phyloP scores from a whole-genome alignment of 2,329 filamentous ascomycete genomes.

The Paradendryphiella salina region DNA sequence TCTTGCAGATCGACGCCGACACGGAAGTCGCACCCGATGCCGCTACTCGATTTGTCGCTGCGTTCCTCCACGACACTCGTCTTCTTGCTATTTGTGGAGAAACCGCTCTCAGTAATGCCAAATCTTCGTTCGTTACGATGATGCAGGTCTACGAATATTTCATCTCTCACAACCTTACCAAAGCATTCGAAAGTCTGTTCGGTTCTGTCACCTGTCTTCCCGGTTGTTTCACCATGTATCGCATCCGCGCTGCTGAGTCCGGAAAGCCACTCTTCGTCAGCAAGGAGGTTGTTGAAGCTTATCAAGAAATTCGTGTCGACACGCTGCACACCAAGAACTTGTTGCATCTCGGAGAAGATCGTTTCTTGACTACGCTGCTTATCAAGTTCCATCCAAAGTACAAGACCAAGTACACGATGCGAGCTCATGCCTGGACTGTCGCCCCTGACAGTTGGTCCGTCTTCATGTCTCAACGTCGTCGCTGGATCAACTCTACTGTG shows the following conservation, averaged over 20 bases:
- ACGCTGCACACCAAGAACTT: constrained; percentile 99
- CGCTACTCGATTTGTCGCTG: constrained; percentile 85
- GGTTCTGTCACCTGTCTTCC: constrained; percentile 96
- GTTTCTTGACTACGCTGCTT: constrained; percentile 91
- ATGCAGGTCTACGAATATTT: constrained; percentile 99
- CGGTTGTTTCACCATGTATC: constrained; percentile 99
- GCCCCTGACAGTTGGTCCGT: constrained; percentile 92
- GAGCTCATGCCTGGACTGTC: constrained; percentile 93
- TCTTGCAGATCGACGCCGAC: constrained; percentile 96
- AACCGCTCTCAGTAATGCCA: constrained; percentile 89
- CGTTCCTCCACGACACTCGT: constrained; percentile 88
- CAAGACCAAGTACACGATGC: constrained; percentile 97
- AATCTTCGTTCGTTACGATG: constrained; percentile 93
- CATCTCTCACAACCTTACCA: constrained; percentile 95
- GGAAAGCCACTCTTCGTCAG: constrained; percentile 97
- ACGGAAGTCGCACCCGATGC: constrained; percentile 90
- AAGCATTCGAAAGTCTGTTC: constrained; percentile 96
- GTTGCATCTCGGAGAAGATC: constrained; percentile 94
- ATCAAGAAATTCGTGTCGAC: constrained; percentile 92
- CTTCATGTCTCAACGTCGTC: constrained; percentile 96
- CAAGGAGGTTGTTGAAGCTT: constrained; percentile 83
- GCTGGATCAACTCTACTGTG: constrained; percentile 99
- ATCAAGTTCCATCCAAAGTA: constrained; percentile 90
- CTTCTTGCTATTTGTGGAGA: constrained; percentile 95
- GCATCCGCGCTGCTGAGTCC: constrained; percentile 88